phyloP scores from a whole-genome alignment of 192 early-diverging fungal species.

The Geranomyces variabilis region DNA sequence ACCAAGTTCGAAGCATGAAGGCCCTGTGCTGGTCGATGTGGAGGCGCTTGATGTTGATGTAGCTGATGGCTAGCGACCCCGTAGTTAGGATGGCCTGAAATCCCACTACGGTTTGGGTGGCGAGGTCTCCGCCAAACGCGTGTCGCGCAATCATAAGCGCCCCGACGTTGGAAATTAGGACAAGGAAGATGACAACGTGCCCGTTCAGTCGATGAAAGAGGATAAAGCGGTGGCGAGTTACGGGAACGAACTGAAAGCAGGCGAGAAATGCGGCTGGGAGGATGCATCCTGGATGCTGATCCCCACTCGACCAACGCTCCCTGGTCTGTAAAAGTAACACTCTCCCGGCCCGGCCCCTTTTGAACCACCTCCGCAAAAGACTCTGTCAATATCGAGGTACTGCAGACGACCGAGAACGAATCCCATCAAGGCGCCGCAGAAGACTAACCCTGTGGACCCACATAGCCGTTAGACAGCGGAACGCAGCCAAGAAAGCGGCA shows the following conservation, averaged over 20 bases:
- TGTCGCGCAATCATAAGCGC: not conserved
- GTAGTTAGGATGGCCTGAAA: not conserved
- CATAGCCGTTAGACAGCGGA: too few relatives aligned
- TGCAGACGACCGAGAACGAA: not conserved
- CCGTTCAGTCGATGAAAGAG: constrained; percentile 2
- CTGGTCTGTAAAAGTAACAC: not conserved
- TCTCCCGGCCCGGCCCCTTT: constrained; percentile 6
- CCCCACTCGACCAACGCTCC: constrained; percentile 3
- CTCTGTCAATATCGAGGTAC: constrained; percentile 1
- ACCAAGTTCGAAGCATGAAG: too few relatives aligned
- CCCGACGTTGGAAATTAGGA: constrained; percentile 1
- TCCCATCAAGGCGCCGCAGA: too few relatives aligned
- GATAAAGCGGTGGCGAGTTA: not conserved
- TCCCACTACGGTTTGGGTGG: constrained; percentile 5
- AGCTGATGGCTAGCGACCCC: too few relatives aligned
- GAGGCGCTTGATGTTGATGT: too few relatives aligned
- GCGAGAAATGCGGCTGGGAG: constrained; percentile 9
- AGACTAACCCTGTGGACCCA: too few relatives aligned
- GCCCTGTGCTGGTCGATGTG: too few relatives aligned
- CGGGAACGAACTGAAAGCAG: constrained; percentile 9
- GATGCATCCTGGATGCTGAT: constrained; percentile 3
- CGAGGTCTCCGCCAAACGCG: constrained; percentile 5
- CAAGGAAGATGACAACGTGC: constrained; percentile 8
- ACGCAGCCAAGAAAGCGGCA: too few relatives aligned
- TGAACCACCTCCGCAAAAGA: constrained; percentile 2